Conservation (phyloP, 768 basidiomycete genomes). For the Trametes coccinea region DNA sequence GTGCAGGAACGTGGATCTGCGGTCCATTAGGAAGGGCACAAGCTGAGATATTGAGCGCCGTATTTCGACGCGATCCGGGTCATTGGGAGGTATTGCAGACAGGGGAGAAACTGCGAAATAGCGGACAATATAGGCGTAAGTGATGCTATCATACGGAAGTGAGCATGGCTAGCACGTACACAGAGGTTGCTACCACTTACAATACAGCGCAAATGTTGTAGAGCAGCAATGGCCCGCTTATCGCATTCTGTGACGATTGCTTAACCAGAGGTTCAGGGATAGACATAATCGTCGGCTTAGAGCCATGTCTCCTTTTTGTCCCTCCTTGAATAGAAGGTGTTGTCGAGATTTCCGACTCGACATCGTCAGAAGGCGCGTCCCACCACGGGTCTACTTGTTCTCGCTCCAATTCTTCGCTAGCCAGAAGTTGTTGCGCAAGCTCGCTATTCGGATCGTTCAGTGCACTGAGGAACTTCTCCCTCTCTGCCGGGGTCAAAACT, state of each 20-base stretch:
- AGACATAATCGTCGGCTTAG: constrained; percentile 44
- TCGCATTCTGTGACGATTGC: constrained; percentile 24
- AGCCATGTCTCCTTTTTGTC: constrained; percentile 30
- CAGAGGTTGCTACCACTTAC: constrained; percentile 43
- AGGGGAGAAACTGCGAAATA: constrained; percentile 62
- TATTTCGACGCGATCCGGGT: constrained; percentile 49
- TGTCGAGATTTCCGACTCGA: neutral
- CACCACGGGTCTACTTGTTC: constrained; percentile 73
- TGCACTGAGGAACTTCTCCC: constrained; percentile 56
- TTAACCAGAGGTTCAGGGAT: constrained; percentile 49
- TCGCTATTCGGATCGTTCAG: constrained; percentile 64
- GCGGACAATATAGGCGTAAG: constrained; percentile 69
- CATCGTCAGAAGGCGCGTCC: constrained; percentile 40
- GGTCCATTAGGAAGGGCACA: constrained; percentile 66
- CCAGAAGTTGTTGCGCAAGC: constrained; percentile 58
- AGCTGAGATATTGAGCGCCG: constrained; percentile 49
- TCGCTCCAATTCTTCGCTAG: constrained; percentile 53
- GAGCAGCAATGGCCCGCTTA: constrained; percentile 41
- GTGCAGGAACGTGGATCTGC: constrained; percentile 56
- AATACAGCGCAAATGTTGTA: constrained; percentile 71
- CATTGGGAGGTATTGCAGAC: constrained; percentile 39
- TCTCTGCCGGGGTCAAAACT: constrained; percentile 60
- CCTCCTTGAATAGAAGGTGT: constrained; percentile 8
- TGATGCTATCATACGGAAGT: constrained; percentile 33
- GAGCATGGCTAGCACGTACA: no score